Conservation (phyloP, 257 asterid genomes). For the Primulina tabacum region DNA sequence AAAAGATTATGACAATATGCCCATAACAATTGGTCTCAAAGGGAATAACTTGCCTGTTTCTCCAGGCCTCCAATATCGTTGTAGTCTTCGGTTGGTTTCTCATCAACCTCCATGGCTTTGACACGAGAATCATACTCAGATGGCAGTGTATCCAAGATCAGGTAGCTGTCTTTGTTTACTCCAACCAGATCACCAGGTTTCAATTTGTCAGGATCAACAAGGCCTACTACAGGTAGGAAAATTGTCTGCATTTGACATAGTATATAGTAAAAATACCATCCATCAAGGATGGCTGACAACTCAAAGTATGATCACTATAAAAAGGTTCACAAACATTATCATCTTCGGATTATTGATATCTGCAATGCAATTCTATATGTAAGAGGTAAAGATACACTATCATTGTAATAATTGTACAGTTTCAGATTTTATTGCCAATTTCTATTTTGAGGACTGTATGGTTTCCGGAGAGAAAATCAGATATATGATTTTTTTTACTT, state of each 20-base stretch:
- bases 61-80: slow-evolving; percentile 62
- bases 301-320: background rate
- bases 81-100: slow-evolving; percentile 65
- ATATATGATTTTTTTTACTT: background rate
- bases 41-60: slow-evolving; percentile 30
- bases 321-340: background rate
- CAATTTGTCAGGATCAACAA: slow-evolving; percentile 52
- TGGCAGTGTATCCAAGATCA: slow-evolving; percentile 57
- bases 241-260: slow-evolving; percentile 41
- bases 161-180: slow-evolving; percentile 57
- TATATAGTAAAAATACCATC: background rate
- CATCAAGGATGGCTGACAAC: background rate
- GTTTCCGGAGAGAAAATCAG: background rate
- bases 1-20: background rate
- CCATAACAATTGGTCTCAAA: too few species aligned
- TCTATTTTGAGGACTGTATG: background rate
- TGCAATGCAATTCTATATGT: background rate
- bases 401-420: background rate
- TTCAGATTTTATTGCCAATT: background rate
- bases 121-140: slow-evolving; percentile 62
- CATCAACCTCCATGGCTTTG: slow-evolving; percentile 63
- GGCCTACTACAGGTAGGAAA: slow-evolving; percentile 62
- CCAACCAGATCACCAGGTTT: slow-evolving; percentile 65
- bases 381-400: background rate
- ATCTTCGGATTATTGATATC: too few species aligned